Evolutionary conservation across 202 grass and related monocot genomes (phyloP).

Genomic region (Setaria italica): DNA sequence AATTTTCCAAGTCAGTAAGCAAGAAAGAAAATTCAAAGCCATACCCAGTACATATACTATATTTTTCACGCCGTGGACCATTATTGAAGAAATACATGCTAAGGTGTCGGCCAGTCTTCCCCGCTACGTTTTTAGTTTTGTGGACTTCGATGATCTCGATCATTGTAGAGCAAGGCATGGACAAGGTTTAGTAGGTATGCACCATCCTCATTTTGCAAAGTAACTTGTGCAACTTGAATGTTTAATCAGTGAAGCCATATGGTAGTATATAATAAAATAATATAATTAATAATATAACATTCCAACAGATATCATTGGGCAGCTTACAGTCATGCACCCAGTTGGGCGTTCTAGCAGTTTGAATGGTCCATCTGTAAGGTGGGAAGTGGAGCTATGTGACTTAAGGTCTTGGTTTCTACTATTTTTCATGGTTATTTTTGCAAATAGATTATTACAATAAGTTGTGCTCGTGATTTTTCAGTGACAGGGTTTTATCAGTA

Average conservation of each 20-base stretch:
- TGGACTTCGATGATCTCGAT: neutral
- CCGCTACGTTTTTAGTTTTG: neutral
- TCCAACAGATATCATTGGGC: neutral
- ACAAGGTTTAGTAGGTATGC: neutral
- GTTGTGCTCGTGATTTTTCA: neutral
- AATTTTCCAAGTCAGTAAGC: neutral
- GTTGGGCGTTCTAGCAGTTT: neutral
- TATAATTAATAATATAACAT: neutral
- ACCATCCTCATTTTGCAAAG: neutral
- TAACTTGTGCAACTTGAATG: neutral
- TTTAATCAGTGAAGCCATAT: neutral
- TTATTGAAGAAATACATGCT: neutral
- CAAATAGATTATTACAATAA: neutral
- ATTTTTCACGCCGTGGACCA: neutral
- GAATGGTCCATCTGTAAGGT: neutral
- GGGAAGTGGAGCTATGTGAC: neutral
- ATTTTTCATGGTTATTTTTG: neutral
- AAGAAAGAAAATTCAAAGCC: neutral
- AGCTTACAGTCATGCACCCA: neutral
- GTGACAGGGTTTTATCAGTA: neutral
- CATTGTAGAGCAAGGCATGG: neutral
- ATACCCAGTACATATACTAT: neutral
- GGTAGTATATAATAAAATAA: neutral
- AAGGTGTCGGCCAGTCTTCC: neutral
- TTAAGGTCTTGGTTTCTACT: neutral